Conservation (phyloP, 495 filamentous ascomycete genomes). For the Neurospora sublineolata region DNA sequence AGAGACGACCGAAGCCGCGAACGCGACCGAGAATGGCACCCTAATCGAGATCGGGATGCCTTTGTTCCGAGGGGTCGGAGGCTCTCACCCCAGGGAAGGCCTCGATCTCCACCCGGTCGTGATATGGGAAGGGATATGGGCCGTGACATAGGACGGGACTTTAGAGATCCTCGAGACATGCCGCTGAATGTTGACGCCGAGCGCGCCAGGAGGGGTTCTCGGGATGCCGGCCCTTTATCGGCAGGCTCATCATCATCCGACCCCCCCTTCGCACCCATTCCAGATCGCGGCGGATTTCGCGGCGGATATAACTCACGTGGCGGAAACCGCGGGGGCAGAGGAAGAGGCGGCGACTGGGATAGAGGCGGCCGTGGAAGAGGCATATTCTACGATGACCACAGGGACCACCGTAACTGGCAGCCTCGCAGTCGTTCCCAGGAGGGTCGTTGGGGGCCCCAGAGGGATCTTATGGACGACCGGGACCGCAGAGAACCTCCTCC, state of each 20-base stretch:
- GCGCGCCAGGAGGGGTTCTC: slow-evolving; percentile 37
- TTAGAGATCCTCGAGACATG: slow-evolving; percentile 22
- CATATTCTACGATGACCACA: slow-evolving; percentile 48
- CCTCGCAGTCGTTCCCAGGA: slow-evolving; percentile 61
- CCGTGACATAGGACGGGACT: slow-evolving; percentile 12
- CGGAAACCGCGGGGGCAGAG: slow-evolving; percentile 31
- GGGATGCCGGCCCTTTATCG: slow-evolving; percentile 48
- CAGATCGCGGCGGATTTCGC: slow-evolving; percentile 41
- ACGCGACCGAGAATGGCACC: slow-evolving; percentile 31
- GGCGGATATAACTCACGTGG: slow-evolving; percentile 7
- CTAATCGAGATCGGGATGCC: slow-evolving; percentile 25
- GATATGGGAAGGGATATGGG: slow-evolving; percentile 24
- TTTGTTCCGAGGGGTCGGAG: slow-evolving; percentile 30
- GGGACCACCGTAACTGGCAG: slow-evolving; percentile 29
- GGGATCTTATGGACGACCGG: slow-evolving; percentile 28
- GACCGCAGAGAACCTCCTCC: slow-evolving; percentile 26
- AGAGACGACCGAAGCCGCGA: slow-evolving; percentile 36
- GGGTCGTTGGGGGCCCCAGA: slow-evolving; percentile 42
- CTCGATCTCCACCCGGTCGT: slow-evolving; percentile 29
- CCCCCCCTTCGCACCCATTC: slow-evolving; percentile 38
- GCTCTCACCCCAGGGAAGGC: slow-evolving; percentile 34
- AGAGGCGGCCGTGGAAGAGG: slow-evolving; percentile 44
- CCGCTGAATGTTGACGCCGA: slow-evolving; percentile 39
- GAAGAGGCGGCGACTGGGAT: slow-evolving; percentile 58
- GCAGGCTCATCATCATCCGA: slow-evolving; percentile 60